These are phyloP conservation scores for Neophaeococcomyces aloes DNA, from an alignment of 2,329 filamentous ascomycete species.

Conservation along the genomic window DNA sequence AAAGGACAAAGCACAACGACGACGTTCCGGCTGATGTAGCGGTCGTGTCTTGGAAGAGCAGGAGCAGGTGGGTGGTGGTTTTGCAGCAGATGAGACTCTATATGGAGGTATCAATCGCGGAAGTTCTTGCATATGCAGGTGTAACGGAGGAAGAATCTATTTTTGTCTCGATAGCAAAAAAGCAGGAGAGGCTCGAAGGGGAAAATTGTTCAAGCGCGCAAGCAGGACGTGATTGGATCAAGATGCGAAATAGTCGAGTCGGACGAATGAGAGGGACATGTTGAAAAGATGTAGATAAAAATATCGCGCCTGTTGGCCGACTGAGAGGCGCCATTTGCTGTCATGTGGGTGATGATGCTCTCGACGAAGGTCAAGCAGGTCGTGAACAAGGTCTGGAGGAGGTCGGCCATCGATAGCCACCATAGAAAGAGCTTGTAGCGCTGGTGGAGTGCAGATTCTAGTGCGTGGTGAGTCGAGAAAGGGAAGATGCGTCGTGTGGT, in stretches of 20 bases:
- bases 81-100: slow-evolving; percentile 8
- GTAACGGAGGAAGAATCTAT: slow-evolving; percentile 12
- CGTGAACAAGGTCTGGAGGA: slow-evolving; percentile 4
- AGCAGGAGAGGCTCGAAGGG: slow-evolving; percentile 11
- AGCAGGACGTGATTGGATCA: slow-evolving; percentile 11
- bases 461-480: slow-evolving; percentile 1
- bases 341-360: slow-evolving; percentile 16
- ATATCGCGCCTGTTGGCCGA: slow-evolving; percentile 20
- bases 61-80: slow-evolving; percentile 2
- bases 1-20: slow-evolving; percentile 23
- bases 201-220: slow-evolving; percentile 8
- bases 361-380: slow-evolving; percentile 12
- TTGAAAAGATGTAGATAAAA: slow-evolving; percentile 21
- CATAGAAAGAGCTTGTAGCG: not conserved
- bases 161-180: slow-evolving; percentile 8
- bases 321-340: slow-evolving; percentile 11
- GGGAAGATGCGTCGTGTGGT: slow-evolving; percentile 6
- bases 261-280: slow-evolving; percentile 20
- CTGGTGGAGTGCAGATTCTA: not conserved
- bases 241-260: slow-evolving; percentile 13
- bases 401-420: not conserved
- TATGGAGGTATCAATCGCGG: slow-evolving; percentile 6
- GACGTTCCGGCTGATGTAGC: slow-evolving; percentile 9
- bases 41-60: slow-evolving; percentile 4
- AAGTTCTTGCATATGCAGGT: slow-evolving; percentile 6